phyloP scores from a whole-genome alignment of 2,329 filamentous ascomycete species.

The Aspergillus candidus region DNA sequence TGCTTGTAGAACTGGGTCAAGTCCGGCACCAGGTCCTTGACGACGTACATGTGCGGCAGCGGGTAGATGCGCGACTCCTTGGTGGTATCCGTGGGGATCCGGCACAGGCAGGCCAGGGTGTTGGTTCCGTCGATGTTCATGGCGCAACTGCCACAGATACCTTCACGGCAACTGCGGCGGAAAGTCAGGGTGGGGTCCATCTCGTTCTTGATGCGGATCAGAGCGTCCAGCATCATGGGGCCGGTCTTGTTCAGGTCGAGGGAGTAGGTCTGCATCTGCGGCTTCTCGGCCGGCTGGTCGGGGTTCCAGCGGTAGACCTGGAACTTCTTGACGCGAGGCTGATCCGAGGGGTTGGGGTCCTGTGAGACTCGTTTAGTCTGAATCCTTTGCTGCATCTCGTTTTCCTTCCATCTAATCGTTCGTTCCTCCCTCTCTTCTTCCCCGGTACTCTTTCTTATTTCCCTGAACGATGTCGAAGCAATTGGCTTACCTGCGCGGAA shows the following conservation, averaged over 20 bases:
- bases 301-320: slow-evolving; percentile 99
- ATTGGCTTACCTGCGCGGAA: slow-evolving; percentile 22
- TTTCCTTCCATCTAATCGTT: no score
- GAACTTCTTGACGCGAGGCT: slow-evolving; percentile 79
- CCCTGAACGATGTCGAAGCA: slow-evolving; percentile 17
- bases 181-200: slow-evolving; percentile 94
- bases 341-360: slow-evolving; percentile 53
- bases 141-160: slow-evolving; percentile 95
- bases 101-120: slow-evolving; percentile 94
- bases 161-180: slow-evolving; percentile 91
- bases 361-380: slow-evolving; percentile 29
- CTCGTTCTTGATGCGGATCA: slow-evolving; percentile 99
- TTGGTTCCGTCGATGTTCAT: slow-evolving; percentile 99
- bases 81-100: slow-evolving; percentile 76
- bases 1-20: slow-evolving; percentile 99
- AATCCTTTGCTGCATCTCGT: no score
- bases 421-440: no score
- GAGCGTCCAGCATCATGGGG: slow-evolving; percentile 93
- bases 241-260: slow-evolving; percentile 98
- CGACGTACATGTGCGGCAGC: slow-evolving; percentile 95
- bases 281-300: slow-evolving; percentile 86
- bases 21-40: slow-evolving; percentile 97
- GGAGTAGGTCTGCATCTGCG: slow-evolving; percentile 88
- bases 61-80: slow-evolving; percentile 93
- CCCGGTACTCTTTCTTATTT: no score